phyloP scores from a whole-genome alignment of 441 rosid genomes.

The Brassica balearica region DNA sequence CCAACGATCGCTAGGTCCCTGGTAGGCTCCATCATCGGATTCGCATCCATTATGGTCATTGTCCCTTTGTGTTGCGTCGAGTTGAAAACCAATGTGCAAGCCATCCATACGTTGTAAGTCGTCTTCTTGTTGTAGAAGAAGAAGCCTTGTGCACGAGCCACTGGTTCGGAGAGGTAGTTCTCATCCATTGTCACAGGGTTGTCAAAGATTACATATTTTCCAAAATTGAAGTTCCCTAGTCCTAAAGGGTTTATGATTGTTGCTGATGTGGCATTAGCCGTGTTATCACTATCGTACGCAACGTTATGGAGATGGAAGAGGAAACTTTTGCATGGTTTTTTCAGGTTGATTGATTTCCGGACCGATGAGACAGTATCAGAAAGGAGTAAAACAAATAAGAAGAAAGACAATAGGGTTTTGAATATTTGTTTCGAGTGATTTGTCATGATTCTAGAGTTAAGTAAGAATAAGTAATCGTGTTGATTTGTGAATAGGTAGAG shows the following conservation, averaged over 20 bases:
- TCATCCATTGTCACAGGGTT: constrained; percentile 79
- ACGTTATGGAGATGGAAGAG: constrained; percentile 76
- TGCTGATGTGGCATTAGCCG: constrained; percentile 71
- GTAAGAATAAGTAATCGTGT: neutral
- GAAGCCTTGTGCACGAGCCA: constrained; percentile 86
- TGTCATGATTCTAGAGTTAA: constrained; percentile 30
- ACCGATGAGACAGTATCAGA: constrained; percentile 16
- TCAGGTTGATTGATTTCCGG: constrained; percentile 24
- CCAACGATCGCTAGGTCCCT: constrained; percentile 83
- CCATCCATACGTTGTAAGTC: constrained; percentile 61
- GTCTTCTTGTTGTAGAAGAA: constrained; percentile 22
- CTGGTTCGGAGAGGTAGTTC: constrained; percentile 61
- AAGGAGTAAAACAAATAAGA: constrained; percentile 29
- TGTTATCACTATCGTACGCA: constrained; percentile 70
- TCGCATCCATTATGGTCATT: constrained; percentile 76
- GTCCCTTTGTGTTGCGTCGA: constrained; percentile 68
- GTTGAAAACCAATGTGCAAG: constrained; percentile 66
- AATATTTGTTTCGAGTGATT: constrained; percentile 23
- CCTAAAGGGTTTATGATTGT: constrained; percentile 71
- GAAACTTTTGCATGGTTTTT: constrained; percentile 61
- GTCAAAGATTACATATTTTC: constrained; percentile 70
- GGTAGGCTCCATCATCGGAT: constrained; percentile 75
- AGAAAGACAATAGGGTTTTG: constrained; percentile 30
- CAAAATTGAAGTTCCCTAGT: constrained; percentile 70
- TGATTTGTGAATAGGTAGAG: neutral